Percentiles rank a stretch among this genome's conserved stretches.
These are phyloP conservation scores for Boletellus emodensis DNA, from an alignment of 768 basidiomycete species.

Conservation along the genomic window DNA sequence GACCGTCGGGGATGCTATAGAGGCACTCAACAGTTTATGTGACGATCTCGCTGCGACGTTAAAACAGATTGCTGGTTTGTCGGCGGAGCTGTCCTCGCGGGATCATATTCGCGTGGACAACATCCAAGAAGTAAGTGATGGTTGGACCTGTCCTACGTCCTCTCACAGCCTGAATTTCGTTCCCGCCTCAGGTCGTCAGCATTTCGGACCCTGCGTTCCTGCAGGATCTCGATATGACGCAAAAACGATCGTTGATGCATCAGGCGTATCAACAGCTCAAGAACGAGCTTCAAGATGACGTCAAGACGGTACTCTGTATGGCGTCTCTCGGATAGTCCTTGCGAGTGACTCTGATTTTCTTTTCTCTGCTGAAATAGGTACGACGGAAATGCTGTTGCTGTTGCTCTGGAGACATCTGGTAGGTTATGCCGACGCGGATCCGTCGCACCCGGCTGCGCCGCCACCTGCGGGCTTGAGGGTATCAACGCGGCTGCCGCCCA, in stretches of 20 bases:
- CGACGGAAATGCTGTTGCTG: slow-evolving; percentile 74
- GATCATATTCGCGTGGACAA: slow-evolving; percentile 71
- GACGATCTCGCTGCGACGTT: slow-evolving; percentile 57
- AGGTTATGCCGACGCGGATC: slow-evolving; percentile 49
- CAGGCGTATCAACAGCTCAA: slow-evolving; percentile 53
- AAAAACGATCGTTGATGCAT: slow-evolving; percentile 64
- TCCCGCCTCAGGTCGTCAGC: slow-evolving; percentile 40
- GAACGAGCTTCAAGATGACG: slow-evolving; percentile 39
- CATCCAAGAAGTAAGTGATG: slow-evolving; percentile 56
- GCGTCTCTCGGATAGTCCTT: slow-evolving; percentile 16
- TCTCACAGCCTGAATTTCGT: background rate
- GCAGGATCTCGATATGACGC: slow-evolving; percentile 62
- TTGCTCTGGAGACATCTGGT: slow-evolving; percentile 78
- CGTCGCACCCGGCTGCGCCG: slow-evolving; percentile 1
- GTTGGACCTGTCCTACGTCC: background rate
- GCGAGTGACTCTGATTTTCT: background rate
- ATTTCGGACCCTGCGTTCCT: slow-evolving; percentile 52
- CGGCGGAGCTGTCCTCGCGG: slow-evolving; percentile 65
- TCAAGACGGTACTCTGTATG: slow-evolving; percentile 54
- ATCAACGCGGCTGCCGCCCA: slow-evolving; percentile 53
- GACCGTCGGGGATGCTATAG: slow-evolving; percentile 69
- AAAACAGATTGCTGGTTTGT: slow-evolving; percentile 63
- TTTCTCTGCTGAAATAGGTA: slow-evolving; percentile 36
- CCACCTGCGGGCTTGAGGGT: slow-evolving; percentile 36
- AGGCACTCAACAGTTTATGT: slow-evolving; percentile 59